A percentile compares a stretch with the other conserved stretches of the same genome.
Evolutionary conservation across 768 basidiomycete genomes (phyloP).

Genomic region (Lentinula sp.): DNA sequence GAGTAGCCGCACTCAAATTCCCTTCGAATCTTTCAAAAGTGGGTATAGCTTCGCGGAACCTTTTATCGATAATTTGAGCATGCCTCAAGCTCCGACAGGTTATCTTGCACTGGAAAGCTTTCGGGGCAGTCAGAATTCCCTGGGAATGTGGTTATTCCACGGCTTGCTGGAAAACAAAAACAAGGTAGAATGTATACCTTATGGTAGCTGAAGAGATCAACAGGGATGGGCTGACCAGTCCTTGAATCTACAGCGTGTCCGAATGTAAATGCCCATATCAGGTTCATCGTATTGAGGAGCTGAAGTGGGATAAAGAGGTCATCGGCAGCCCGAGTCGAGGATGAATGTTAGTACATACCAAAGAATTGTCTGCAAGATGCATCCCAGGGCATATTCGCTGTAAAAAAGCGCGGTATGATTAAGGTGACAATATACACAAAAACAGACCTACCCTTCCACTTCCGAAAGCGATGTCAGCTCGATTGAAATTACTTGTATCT

Average conservation of each 20-base stretch:
- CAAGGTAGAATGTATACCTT: neutral
- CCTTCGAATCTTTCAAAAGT: slow-evolving; percentile 10
- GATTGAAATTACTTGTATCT: slow-evolving; percentile 6
- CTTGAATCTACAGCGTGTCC: neutral
- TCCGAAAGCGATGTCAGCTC: slow-evolving; percentile 12
- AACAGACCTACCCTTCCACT: slow-evolving; percentile 12
- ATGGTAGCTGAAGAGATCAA: slow-evolving; percentile 10
- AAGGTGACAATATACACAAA: neutral
- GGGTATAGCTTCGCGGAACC: slow-evolving; percentile 9
- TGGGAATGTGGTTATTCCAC: neutral
- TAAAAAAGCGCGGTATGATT: neutral
- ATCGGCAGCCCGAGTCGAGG: too few species aligned
- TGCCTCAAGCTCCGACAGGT: slow-evolving; percentile 11
- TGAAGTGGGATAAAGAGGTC: neutral
- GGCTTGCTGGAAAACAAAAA: too few species aligned
- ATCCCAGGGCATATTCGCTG: slow-evolving; percentile 17
- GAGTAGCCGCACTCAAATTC: neutral
- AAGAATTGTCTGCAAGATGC: slow-evolving; percentile 11
- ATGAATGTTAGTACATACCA: slow-evolving; percentile 8
- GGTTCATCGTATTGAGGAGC: slow-evolving; percentile 19
- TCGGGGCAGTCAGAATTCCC: slow-evolving; percentile 11
- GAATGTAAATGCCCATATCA: slow-evolving; percentile 26
- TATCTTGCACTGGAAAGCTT: slow-evolving; percentile 16
- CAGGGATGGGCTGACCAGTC: slow-evolving; percentile 2
- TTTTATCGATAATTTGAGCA: slow-evolving; percentile 12